These are phyloP conservation scores for Piper longum DNA, from an alignment of 164 flowering plant genomes.

Conservation along the genomic window DNA sequence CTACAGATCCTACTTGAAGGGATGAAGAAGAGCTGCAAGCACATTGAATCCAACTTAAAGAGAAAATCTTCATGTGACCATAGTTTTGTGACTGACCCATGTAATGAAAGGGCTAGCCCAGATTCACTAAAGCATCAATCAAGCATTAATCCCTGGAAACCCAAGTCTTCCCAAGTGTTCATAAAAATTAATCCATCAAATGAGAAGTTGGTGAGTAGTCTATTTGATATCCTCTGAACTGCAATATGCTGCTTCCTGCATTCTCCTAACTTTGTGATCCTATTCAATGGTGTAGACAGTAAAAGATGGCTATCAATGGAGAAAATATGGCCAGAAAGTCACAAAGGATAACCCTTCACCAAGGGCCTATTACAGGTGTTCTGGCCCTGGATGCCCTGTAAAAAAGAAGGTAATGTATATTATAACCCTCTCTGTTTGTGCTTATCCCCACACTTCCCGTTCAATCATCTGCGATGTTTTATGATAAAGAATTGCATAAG, in stretches of 20 bases:
- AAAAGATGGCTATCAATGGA: constrained; percentile 58
- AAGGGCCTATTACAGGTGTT: constrained; percentile 47
- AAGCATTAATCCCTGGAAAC: constrained; percentile 1
- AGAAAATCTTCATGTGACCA: constrained; percentile 1
- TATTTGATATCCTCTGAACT: neutral
- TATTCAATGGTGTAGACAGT: constrained; percentile 20
- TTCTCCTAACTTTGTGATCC: neutral
- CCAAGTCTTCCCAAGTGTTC: constrained; percentile 13
- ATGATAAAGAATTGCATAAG: no score
- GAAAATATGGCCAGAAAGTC: constrained; percentile 57
- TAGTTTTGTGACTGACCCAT: constrained; percentile 1
- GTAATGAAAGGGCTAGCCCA: neutral
- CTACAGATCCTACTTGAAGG: constrained; percentile 14
- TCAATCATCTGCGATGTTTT: no score
- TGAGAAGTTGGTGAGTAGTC: constrained; percentile 18
- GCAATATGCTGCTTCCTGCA: no score
- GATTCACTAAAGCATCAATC: constrained; percentile 11
- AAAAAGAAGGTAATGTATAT: constrained; percentile 37
- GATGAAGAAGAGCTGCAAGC: constrained; percentile 12
- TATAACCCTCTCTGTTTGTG: neutral
- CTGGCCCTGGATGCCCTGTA: constrained; percentile 41
- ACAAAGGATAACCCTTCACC: constrained; percentile 52
- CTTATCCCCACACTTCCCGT: neutral
- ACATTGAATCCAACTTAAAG: constrained; percentile 12
- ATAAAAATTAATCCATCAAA: constrained; percentile 15